Evolutionary conservation across 805 yeast species (phyloP).

Genomic region (Danielia oregonensis): DNA sequence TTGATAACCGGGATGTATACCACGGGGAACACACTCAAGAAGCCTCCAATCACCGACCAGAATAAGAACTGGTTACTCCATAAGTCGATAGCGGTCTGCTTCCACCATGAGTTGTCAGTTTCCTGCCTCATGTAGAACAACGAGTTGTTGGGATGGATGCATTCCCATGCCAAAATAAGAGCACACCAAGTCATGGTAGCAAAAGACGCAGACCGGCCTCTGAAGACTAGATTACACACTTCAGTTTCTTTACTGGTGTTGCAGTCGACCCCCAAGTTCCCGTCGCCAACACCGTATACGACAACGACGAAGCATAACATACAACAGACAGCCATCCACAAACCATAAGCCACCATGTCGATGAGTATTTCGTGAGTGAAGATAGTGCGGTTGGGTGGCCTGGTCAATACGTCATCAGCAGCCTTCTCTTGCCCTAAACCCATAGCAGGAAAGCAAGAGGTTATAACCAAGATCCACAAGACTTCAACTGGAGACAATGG

Average conservation of each 20-base stretch:
- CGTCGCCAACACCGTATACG: constrained; percentile 38
- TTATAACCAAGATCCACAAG: constrained; percentile 20
- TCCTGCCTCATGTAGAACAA: constrained; percentile 36
- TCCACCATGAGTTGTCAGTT: constrained; percentile 34
- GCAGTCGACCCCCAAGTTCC: constrained; percentile 35
- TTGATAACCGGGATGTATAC: constrained; percentile 40
- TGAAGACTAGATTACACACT: constrained; percentile 30
- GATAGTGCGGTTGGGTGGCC: constrained; percentile 34
- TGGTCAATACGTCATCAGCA: constrained; percentile 33
- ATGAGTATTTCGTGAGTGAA: constrained; percentile 39
- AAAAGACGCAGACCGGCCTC: constrained; percentile 37
- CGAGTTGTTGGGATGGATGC: constrained; percentile 34
- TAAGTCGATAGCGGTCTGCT: constrained; percentile 31
- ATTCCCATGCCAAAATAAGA: constrained; percentile 38
- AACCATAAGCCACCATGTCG: constrained; percentile 39
- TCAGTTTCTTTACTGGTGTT: constrained; percentile 19
- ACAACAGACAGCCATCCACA: constrained; percentile 41
- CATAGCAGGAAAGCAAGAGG: constrained; percentile 21
- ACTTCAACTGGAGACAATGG: constrained; percentile 52
- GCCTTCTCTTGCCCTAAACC: constrained; percentile 35
- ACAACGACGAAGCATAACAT: constrained; percentile 34
- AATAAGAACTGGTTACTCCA: constrained; percentile 36
- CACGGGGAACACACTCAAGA: constrained; percentile 36
- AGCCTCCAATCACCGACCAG: constrained; percentile 36
- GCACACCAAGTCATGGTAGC: constrained; percentile 42